phyloP scores from a whole-genome alignment of 768 basidiomycete genomes.

The Antrodiella citrinella region DNA sequence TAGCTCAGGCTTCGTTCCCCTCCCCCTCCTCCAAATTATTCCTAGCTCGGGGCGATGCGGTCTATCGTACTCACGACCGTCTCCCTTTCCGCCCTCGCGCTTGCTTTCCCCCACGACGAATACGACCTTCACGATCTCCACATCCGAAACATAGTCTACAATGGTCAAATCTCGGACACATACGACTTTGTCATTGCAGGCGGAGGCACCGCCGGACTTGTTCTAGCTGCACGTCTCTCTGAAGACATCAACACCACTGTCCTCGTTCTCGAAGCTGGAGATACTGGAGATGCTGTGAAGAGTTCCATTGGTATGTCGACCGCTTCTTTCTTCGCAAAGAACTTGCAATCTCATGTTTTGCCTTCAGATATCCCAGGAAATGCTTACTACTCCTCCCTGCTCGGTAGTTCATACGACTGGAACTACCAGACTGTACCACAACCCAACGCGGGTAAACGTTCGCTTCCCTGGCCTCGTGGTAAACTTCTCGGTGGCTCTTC shows the following conservation, averaged over 20 bases:
- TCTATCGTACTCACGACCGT: slow-evolving; percentile 14
- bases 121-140: slow-evolving; percentile 9
- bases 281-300: slow-evolving; percentile 32
- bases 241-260: slow-evolving; percentile 38
- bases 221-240: slow-evolving; percentile 36
- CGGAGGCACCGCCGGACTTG: slow-evolving; percentile 40
- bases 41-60: slow-evolving; percentile 15
- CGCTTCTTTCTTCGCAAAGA: not conserved
- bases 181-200: slow-evolving; percentile 52
- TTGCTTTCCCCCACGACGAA: slow-evolving; percentile 13
- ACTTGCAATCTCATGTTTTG: not conserved
- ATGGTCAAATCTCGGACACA: slow-evolving; percentile 28
- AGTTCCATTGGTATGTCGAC: slow-evolving; percentile 26
- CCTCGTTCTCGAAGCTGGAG: slow-evolving; percentile 38
- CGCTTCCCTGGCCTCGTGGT: slow-evolving; percentile 51
- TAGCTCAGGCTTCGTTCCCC: not conserved
- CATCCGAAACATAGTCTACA: slow-evolving; percentile 32
- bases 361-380: slow-evolving; percentile 38
- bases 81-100: slow-evolving; percentile 13
- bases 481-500: slow-evolving; percentile 63
- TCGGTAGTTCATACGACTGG: slow-evolving; percentile 47
- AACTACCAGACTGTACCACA: slow-evolving; percentile 43
- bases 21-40: not conserved
- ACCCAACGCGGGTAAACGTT: slow-evolving; percentile 32
- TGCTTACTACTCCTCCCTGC: slow-evolving; percentile 45